phyloP scores from a whole-genome alignment of 768 basidiomycete genomes.

The Melanogaster broomeanus region DNA sequence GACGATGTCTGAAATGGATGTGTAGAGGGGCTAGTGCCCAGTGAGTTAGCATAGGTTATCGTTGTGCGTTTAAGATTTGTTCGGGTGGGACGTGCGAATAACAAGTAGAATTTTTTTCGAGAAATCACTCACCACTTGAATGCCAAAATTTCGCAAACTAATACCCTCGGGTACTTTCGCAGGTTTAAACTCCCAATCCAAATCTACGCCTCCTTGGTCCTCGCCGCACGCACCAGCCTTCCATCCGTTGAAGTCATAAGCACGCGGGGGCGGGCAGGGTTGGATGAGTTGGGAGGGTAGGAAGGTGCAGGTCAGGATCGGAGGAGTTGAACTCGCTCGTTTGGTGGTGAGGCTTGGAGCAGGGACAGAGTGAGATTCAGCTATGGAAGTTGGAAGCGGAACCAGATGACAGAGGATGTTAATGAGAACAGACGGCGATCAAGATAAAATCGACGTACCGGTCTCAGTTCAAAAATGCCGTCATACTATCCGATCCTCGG shows the following conservation, averaged over 20 bases:
- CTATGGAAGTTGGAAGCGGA: not conserved
- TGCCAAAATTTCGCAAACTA: slow-evolving; percentile 83
- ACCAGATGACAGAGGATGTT: not conserved
- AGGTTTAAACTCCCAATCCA: slow-evolving; percentile 66
- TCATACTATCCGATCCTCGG: not conserved
- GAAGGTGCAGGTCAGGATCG: slow-evolving; percentile 53
- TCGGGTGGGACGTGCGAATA: not conserved
- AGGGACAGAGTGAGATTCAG: slow-evolving; percentile 10
- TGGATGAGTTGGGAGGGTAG: slow-evolving; percentile 47
- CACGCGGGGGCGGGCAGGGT: slow-evolving; percentile 19
- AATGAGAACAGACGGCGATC: too few species aligned
- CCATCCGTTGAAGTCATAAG: slow-evolving; percentile 22
- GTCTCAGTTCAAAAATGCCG: not conserved
- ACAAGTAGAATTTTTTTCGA: not conserved
- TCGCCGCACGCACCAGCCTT: slow-evolving; percentile 7
- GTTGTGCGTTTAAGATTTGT: too few species aligned
- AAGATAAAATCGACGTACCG: not conserved
- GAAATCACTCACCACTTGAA: slow-evolving; percentile 71
- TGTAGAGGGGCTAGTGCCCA: slow-evolving; percentile 68
- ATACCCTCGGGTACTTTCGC: slow-evolving; percentile 79
- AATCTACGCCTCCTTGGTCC: slow-evolving; percentile 15
- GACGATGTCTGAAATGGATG: slow-evolving; percentile 87
- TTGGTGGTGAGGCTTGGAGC: slow-evolving; percentile 6
- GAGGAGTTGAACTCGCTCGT: slow-evolving; percentile 24
- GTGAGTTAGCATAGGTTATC: not conserved